Conservation (phyloP, 768 basidiomycete genomes). For the Amyloporia xantha region DNA sequence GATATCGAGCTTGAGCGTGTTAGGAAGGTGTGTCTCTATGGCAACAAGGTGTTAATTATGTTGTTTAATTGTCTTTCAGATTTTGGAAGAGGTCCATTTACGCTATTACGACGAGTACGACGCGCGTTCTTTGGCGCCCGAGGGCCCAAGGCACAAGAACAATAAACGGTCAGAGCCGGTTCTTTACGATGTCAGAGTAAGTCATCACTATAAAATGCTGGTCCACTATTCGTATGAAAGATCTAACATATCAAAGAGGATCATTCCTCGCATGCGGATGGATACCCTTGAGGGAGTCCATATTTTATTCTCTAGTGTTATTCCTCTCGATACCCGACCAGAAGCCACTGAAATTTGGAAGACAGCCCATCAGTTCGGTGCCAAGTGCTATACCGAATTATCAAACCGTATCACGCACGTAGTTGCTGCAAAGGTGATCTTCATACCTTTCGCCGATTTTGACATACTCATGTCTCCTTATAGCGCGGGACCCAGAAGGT, state of each 20-base stretch:
- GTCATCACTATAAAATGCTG: constrained; percentile 18
- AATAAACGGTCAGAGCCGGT: constrained; percentile 23
- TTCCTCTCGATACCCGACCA: constrained; percentile 80
- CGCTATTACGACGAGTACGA: constrained; percentile 73
- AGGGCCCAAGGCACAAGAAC: constrained; percentile 26
- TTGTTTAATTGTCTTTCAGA: constrained; percentile 34
- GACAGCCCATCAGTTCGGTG: constrained; percentile 84
- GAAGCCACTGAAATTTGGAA: constrained; percentile 82
- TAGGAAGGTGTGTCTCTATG: constrained; percentile 46
- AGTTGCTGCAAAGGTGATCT: constrained; percentile 75
- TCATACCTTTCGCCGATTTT: constrained; percentile 6
- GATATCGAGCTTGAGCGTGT: constrained; percentile 79
- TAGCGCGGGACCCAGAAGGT: constrained; percentile 92
- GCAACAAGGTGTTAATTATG: too few relatives aligned
- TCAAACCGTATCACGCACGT: constrained; percentile 73
- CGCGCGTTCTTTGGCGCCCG: constrained; percentile 23
- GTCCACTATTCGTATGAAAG: neutral
- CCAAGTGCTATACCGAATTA: constrained; percentile 68
- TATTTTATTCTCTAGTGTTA: constrained; percentile 91
- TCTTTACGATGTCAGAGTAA: constrained; percentile 72
- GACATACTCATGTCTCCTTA: neutral
- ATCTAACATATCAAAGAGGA: constrained; percentile 41
- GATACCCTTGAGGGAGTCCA: constrained; percentile 73
- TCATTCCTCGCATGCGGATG: constrained; percentile 76
- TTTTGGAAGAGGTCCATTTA: constrained; percentile 74